These are phyloP conservation scores for Phytophthora podocarpi DNA, from an alignment of 352 stramenopile genomes.

Conservation along the genomic window DNA sequence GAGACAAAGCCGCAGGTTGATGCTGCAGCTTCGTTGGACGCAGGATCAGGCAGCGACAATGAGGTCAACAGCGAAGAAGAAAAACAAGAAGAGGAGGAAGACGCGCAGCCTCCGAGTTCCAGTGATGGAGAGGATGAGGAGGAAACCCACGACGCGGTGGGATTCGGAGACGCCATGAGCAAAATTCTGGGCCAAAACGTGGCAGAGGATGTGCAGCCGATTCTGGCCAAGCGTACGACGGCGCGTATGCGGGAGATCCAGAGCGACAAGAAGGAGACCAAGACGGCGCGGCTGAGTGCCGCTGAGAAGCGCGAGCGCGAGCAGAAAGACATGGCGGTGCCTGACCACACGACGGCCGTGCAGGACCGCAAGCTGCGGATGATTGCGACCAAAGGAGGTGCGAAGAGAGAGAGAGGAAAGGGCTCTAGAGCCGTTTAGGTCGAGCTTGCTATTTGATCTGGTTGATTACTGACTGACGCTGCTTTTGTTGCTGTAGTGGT, in stretches of 20 bases:
- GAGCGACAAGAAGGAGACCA: conserved; percentile 76
- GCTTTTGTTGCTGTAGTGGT: conserved; percentile 53
- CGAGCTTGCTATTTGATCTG: no score
- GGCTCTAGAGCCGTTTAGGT: no score
- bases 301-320: conserved; percentile 77
- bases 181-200: conserved; percentile 85
- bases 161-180: conserved; percentile 87
- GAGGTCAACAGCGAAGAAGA: conserved; percentile 5
- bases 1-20: conserved; percentile 8
- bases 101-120: conserved; percentile 21
- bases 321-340: conserved; percentile 80
- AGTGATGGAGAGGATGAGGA: conserved; percentile 37
- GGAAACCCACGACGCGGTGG: conserved; percentile 66
- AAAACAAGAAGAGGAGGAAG: conserved; percentile 26
- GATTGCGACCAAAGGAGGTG: conserved; percentile 84
- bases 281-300: conserved; percentile 67
- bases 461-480: neutral
- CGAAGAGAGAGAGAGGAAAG: neutral
- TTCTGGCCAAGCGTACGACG: conserved; percentile 85
- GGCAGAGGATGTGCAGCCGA: conserved; percentile 67
- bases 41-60: conserved; percentile 10
- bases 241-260: conserved; percentile 83
- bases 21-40: neutral
- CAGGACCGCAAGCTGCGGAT: conserved; percentile 77
- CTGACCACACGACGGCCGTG: conserved; percentile 55